Conservation (phyloP, 352 stramenopile genomes). For the Globisporangium mamillatum region DNA sequence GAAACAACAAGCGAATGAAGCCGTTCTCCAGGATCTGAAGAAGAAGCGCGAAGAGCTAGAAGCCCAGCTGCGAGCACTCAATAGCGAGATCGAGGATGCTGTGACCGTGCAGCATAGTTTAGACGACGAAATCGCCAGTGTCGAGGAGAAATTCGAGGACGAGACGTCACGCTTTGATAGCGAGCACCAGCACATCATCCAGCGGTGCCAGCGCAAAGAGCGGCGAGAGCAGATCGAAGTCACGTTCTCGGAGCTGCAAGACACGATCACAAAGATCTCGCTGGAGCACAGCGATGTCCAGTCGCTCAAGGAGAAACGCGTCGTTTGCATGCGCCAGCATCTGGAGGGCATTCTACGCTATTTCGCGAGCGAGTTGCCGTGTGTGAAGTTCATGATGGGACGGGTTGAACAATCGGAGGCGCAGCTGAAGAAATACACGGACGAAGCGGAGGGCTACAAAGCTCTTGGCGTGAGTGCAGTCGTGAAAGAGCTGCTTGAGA, state of each 20-base stretch:
- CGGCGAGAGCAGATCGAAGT: conserved; percentile 35
- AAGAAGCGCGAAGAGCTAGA: conserved; percentile 52
- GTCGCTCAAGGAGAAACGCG: conserved; percentile 44
- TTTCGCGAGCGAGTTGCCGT: conserved; percentile 72
- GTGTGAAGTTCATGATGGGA: conserved; percentile 77
- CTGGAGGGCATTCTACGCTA: conserved; percentile 69
- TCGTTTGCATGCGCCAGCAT: conserved; percentile 48
- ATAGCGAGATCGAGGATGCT: conserved; percentile 44
- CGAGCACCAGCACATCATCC: conserved; percentile 48
- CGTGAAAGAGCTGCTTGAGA: conserved; percentile 48
- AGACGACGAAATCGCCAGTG: conserved; percentile 36
- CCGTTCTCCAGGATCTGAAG: conserved; percentile 27
- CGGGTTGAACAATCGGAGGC: conserved; percentile 47
- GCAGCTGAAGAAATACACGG: conserved; percentile 33
- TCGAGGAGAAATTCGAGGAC: conserved; percentile 49
- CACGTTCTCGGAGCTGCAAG: conserved; percentile 34
- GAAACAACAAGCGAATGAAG: conserved; percentile 23
- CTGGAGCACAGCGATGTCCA: conserved; percentile 40
- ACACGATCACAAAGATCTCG: conserved; percentile 33
- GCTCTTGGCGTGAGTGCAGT: conserved; percentile 51
- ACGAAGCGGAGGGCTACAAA: conserved; percentile 50
- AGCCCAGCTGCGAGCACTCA: conserved; percentile 47
- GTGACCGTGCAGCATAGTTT: conserved; percentile 35
- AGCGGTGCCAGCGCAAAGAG: conserved; percentile 32
- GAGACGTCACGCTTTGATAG: conserved; percentile 42